Percentiles rank a stretch among this genome's conserved stretches.
Conservation (phyloP, 495 filamentous ascomycete species). For the Aspergillus asperescens region DNA sequence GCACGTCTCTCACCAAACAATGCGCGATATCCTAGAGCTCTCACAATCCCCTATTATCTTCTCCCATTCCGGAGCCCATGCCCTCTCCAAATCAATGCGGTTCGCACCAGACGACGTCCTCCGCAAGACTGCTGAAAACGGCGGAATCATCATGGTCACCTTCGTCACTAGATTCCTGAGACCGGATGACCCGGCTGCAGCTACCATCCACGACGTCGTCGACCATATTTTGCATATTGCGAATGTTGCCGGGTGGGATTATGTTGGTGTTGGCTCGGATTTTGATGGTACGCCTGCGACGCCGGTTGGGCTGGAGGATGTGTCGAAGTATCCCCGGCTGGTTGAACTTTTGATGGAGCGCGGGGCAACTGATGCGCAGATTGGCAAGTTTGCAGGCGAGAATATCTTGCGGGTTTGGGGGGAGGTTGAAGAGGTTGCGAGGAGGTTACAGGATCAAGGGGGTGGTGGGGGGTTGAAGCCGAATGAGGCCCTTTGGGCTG, state of each 20-base stretch:
- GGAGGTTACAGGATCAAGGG: background rate
- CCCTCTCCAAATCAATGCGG: constrained; percentile 62
- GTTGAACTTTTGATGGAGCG: constrained; percentile 58
- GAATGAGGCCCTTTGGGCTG: background rate
- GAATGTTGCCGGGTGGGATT: constrained; percentile 61
- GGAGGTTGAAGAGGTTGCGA: constrained; percentile 46
- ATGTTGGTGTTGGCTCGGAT: constrained; percentile 71
- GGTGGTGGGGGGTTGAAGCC: background rate
- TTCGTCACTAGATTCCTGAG: too few species aligned
- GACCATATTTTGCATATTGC: constrained; percentile 68
- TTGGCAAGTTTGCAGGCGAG: constrained; percentile 52
- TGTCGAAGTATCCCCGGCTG: constrained; percentile 67
- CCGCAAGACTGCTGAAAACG: constrained; percentile 52
- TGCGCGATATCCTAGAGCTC: constrained; percentile 59
- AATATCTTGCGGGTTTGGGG: constrained; percentile 64
- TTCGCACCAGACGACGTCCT: constrained; percentile 72
- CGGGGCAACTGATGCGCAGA: constrained; percentile 56
- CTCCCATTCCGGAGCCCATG: constrained; percentile 62
- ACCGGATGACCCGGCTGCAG: constrained; percentile 40
- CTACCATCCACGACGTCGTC: constrained; percentile 60
- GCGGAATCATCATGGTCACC: constrained; percentile 70
- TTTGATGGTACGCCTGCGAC: constrained; percentile 54
- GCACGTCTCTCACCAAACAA: constrained; percentile 63
- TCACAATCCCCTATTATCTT: constrained; percentile 68
- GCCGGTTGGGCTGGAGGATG: constrained; percentile 51